Evolutionary conservation across 768 basidiomycete species (phyloP).

Genomic region (Candolleomyces aberdarensis): DNA sequence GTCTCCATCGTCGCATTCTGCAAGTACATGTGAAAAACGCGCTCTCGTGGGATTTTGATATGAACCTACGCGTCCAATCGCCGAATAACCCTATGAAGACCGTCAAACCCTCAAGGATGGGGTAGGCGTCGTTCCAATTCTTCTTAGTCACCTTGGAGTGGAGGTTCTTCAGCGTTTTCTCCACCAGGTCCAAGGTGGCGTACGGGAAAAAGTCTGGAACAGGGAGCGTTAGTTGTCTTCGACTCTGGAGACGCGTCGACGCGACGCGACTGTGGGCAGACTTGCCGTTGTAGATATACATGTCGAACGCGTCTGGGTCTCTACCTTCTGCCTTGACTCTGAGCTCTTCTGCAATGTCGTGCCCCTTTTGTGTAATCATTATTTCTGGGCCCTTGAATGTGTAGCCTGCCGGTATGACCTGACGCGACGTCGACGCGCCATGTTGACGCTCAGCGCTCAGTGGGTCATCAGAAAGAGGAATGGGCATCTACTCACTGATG

Average conservation of each 20-base stretch:
- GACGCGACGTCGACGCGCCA: neutral
- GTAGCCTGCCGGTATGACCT: conserved; percentile 27
- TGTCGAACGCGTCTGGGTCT: conserved; percentile 29
- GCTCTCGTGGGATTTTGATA: too few relatives aligned
- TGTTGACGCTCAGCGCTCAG: too few relatives aligned
- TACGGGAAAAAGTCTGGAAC: conserved; percentile 29
- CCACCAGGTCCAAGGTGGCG: conserved; percentile 33
- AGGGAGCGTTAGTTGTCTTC: neutral
- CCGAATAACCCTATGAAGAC: conserved; percentile 28
- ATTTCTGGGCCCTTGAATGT: conserved; percentile 27
- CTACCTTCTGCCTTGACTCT: conserved; percentile 27
- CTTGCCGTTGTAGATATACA: conserved; percentile 35
- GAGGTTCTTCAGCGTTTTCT: conserved; percentile 24
- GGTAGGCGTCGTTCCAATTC: conserved; percentile 29
- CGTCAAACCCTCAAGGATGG: conserved; percentile 29
- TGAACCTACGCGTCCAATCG: conserved; percentile 28
- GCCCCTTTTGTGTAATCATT: conserved; percentile 27
- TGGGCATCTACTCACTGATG: too few relatives aligned
- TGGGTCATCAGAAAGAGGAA: too few relatives aligned
- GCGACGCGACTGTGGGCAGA: neutral
- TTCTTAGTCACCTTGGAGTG: conserved; percentile 31
- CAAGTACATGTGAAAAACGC: neutral
- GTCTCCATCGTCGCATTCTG: conserved; percentile 33
- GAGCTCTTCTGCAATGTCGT: conserved; percentile 24
- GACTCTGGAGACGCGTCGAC: neutral